phyloP scores from a whole-genome alignment of 2,329 filamentous ascomycete genomes.

The Pseudonectria foliicola region DNA sequence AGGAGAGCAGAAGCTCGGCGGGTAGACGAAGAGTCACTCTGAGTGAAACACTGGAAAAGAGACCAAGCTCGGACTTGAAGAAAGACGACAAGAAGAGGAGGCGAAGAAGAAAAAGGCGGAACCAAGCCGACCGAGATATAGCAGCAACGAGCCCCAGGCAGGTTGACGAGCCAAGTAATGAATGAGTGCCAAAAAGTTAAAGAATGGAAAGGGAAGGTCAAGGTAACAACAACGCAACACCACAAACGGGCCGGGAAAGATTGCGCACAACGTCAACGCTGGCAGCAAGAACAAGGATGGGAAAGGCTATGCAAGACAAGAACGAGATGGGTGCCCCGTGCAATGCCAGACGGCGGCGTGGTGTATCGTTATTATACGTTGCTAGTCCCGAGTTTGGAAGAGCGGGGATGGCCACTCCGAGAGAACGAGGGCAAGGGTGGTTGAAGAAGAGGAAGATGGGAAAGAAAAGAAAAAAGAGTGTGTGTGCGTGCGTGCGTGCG shows the following conservation, averaged over 20 bases:
- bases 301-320: neutral
- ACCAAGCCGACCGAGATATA: too few relatives aligned
- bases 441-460: conserved; percentile 5
- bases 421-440: neutral
- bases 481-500: too few relatives aligned
- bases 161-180: too few relatives aligned
- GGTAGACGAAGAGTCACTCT: neutral
- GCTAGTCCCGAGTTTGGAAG: neutral
- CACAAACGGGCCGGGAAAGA: conserved; percentile 2
- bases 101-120: neutral
- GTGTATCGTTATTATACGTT: neutral
- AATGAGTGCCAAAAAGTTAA: too few relatives aligned
- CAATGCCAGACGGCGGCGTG: neutral
- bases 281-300: neutral
- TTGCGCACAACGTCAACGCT: neutral
- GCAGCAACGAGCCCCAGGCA: too few relatives aligned
- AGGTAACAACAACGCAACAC: conserved; percentile 1
- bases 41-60: conserved; percentile 1
- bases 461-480: conserved; percentile 6
- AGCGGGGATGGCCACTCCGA: neutral
- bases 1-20: conserved; percentile 5
- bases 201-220: neutral
- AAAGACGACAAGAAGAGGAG: too few relatives aligned
- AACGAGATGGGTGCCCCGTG: neutral
- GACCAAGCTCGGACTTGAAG: conserved; percentile 6